Conservation (phyloP, 1,139 yeast species). For the Geotrichum bryndzae region DNA sequence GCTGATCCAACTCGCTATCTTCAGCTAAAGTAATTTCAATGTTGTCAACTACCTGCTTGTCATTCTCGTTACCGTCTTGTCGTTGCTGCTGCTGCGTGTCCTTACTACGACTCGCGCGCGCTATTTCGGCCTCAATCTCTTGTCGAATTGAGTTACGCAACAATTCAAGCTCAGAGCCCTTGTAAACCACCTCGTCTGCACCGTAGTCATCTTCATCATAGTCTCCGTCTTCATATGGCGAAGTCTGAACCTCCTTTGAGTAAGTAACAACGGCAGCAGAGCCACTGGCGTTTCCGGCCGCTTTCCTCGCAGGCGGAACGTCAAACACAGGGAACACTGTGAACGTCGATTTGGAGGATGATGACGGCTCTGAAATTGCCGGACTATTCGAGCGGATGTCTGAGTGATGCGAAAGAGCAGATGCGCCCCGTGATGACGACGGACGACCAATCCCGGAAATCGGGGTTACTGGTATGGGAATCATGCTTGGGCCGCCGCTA, state of each 20-base stretch:
- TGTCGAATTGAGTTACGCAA: slow-evolving; percentile 8
- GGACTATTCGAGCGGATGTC: slow-evolving; percentile 9
- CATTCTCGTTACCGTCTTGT: slow-evolving; percentile 12
- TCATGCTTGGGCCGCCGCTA: neutral
- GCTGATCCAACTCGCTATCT: slow-evolving; percentile 17
- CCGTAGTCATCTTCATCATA: neutral
- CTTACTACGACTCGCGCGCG: neutral
- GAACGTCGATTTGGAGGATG: neutral
- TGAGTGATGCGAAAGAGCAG: slow-evolving; percentile 11
- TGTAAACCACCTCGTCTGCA: slow-evolving; percentile 4
- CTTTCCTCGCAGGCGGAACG: slow-evolving; percentile 5
- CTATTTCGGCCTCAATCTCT: slow-evolving; percentile 18
- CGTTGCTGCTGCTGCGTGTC: slow-evolving; percentile 5
- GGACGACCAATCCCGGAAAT: neutral
- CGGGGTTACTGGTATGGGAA: neutral
- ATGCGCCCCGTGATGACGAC: slow-evolving; percentile 12
- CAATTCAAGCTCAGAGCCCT: slow-evolving; percentile 7
- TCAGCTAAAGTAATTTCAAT: slow-evolving; percentile 6
- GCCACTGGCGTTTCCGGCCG: neutral
- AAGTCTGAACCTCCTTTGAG: slow-evolving; percentile 27
- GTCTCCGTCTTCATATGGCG: neutral
- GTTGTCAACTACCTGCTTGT: slow-evolving; percentile 4
- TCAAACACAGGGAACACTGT: slow-evolving; percentile 12
- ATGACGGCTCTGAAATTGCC: neutral
- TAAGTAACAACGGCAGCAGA: slow-evolving; percentile 22